Evolutionary conservation across 140 eudicot species (phyloP).

Genomic region (Senecio squalidus): DNA sequence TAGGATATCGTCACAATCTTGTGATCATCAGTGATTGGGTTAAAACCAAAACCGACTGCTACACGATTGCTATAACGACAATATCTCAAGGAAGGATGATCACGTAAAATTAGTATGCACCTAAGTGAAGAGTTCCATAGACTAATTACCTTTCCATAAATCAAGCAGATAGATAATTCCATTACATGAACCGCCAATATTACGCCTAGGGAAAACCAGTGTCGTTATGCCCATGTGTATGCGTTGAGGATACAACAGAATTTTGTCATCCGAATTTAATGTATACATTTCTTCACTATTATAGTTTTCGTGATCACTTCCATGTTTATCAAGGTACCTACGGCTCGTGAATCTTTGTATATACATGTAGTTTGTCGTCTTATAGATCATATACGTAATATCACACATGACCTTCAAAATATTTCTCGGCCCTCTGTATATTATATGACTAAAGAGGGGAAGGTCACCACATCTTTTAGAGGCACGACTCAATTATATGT

Average conservation of each 20-base stretch:
- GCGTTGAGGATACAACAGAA: background rate
- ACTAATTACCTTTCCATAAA: background rate
- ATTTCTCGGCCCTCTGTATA: too few species aligned
- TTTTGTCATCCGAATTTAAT: background rate
- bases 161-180: background rate
- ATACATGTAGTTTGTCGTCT: too few species aligned
- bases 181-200: background rate
- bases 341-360: too few species aligned
- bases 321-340: too few species aligned
- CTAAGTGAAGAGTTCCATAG: conserved; percentile 8
- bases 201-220: background rate
- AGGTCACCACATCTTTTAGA: too few species aligned
- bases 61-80: background rate
- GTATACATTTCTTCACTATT: too few species aligned
- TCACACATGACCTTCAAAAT: too few species aligned
- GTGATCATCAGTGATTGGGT: conserved; percentile 14
- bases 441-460: too few species aligned
- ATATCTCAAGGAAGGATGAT: background rate
- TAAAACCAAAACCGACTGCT: conserved; percentile 33
- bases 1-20: conserved; percentile 30
- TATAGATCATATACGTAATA: too few species aligned
- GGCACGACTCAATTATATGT: too few species aligned
- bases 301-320: too few species aligned
- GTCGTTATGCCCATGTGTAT: background rate
- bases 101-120: conserved; percentile 20